Evolutionary conservation across 345 rosid species (phyloP), one percentile per base, ranked within the genome.

Genomic region (Linum lewisii): DNA sequence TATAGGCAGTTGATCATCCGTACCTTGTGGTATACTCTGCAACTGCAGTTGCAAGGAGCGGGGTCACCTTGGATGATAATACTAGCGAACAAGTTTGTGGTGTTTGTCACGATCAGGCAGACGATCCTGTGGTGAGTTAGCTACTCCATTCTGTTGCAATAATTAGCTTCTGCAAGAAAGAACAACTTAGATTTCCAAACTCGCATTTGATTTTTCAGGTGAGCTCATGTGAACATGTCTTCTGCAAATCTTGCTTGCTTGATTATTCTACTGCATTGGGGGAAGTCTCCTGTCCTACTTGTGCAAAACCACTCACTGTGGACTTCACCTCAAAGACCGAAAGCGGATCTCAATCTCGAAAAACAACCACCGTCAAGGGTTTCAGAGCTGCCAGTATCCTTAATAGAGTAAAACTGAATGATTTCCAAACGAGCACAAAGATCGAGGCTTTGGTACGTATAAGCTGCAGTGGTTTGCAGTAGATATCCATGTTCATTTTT

Each of bases 1-100:
- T 74, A 51, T 81, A 92, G 97, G 96, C 99, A 63, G 95, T 93
- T 72, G 94, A 86, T 78, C 99, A 93, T 76, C 98, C 95, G 58
- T 92, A 88, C 78, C 96, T 92, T 63, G 98, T 92, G 58, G 90
- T 73, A 62, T 81, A 83, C 76, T 92, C 98, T 24, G 69, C 25
- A 69, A 54, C 84, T 67, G 79, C 79, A 52, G 70, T 76, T 15
- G 63, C 49, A 57, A 76, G 60, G 63, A 71, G 63, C 16, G 87
- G 66, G 62, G 73, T 58, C 61, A 24, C 37, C 57, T 60, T 25
- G 54, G 75, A 71, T 58, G 25, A 58, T 60, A 80, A 69, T 51
- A 63, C 66, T 60, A 73, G 36, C 62, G 85, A 81, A 73, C 78
- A 82, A 76, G 75, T 58, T 21, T 92, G 98, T 62, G 93, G 84